Evolutionary conservation across 441 rosid species (phyloP), one percentile per base, ranked within the genome.

Genomic region (Euphorbia celastroides): DNA sequence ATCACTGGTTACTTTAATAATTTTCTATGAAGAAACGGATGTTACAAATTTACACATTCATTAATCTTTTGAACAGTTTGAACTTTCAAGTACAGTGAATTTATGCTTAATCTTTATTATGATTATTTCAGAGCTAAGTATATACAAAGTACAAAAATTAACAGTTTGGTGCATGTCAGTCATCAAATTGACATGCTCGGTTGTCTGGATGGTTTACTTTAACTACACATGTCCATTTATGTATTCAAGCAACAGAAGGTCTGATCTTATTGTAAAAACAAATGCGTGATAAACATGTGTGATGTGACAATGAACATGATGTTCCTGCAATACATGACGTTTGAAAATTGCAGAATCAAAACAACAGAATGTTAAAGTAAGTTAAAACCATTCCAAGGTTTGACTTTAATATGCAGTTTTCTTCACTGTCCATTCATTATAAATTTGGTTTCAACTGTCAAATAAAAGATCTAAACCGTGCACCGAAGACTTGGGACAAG

Each of bases 221-320:
- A 46, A 14, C 54, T 44, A 12, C 50, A 16, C 22, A 17, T 48
- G n/a, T 16, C 7, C 5, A 48, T 41, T 3, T 41, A 10, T 41
- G 12, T 41, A 41, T 41, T 3, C 44, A 41, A 41, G 44, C 44
- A 48, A n/a, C 8, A 17, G 23, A 16, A 23, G 8, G 27, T 9
- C 14, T 51, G 44, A 44, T 20, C 28, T 17, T 36, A 31, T 20
- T 44, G 28, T n/a, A 31, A 5, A 20, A 44, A 19, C 44, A 28
- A 50, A 17, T 30, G 58, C 59, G 32, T 19, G 26, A 13, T 16
- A 60, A 60, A 5, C 30, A 5, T 23, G 46, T 36, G 34, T 22
- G 69, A 19, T 36, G 34, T 22, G 69, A 19, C 36, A 32, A 55
- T 66, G 32, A 11, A 54, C 52, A 7, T 66, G 36, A 30, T 31